Conservation (phyloP, 805 yeast genomes). For the Jamesozyma spencerorum region DNA sequence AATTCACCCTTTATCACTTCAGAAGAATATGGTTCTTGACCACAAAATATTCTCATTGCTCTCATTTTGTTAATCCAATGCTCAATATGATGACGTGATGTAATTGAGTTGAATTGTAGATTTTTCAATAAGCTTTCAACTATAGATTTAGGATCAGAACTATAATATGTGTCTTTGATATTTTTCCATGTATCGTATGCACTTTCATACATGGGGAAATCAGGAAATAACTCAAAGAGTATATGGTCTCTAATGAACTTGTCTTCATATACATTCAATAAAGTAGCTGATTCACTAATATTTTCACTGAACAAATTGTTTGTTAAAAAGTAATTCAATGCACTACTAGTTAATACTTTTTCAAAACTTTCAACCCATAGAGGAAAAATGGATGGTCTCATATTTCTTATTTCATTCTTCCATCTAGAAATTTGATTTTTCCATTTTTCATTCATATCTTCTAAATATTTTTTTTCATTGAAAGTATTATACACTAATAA, state of each 20-base stretch:
- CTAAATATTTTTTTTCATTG: neutral
- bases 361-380: neutral
- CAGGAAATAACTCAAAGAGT: neutral
- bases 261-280: conserved; percentile 1
- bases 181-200: neutral
- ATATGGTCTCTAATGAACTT: neutral
- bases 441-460: conserved; percentile 1
- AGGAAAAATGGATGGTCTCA: neutral
- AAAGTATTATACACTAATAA: neutral
- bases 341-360: neutral
- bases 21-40: no score
- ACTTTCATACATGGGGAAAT: neutral
- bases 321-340: neutral
- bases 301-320: neutral
- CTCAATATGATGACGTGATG: conserved; percentile 2
- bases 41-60: neutral
- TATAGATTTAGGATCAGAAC: neutral
- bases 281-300: neutral
- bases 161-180: neutral
- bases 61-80: conserved; percentile 2
- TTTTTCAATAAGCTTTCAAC: neutral
- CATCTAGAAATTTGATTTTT: neutral
- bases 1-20: neutral
- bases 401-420: neutral
- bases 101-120: neutral